phyloP scores from a whole-genome alignment of 2,329 filamentous ascomycete species.

The Ophiocordyceps camponoti-floridani region DNA sequence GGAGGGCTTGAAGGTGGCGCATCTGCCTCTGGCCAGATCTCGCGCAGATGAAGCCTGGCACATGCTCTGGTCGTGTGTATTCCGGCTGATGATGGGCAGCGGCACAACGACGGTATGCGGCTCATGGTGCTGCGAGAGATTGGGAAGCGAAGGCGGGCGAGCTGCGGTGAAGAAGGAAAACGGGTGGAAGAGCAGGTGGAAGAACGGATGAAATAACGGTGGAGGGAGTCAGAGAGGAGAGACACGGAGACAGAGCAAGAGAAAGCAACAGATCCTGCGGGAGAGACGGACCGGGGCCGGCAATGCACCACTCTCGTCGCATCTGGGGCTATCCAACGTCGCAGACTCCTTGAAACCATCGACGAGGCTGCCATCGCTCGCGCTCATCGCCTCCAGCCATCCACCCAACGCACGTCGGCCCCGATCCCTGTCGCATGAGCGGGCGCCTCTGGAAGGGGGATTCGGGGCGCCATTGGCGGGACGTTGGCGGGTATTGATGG shows the following conservation, averaged over 20 bases:
- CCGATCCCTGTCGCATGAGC: neutral
- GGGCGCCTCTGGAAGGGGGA: neutral
- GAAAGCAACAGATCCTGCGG: no score
- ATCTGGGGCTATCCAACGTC: neutral
- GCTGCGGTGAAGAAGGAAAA: no score
- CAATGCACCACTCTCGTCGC: neutral
- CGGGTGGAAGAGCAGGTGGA: no score
- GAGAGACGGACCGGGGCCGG: neutral
- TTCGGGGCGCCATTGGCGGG: neutral
- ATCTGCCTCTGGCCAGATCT: neutral
- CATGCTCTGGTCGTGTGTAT: no score
- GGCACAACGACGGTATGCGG: no score
- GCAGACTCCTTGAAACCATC: conserved; percentile 1
- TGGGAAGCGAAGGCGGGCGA: no score
- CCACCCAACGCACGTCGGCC: neutral
- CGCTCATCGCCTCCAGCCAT: neutral
- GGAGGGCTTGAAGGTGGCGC: neutral
- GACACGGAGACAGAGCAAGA: no score
- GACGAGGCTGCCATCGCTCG: neutral
- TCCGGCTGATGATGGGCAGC: no score
- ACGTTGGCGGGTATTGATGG: neutral
- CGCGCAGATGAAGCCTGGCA: neutral
- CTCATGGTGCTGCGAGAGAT: no score
- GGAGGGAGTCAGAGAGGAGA: no score
- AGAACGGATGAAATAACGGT: no score